Percentiles rank a stretch among this genome's conserved stretches.
Evolutionary conservation across 495 filamentous ascomycete species (phyloP).

Genomic region (Parathielavia appendiculata): DNA sequence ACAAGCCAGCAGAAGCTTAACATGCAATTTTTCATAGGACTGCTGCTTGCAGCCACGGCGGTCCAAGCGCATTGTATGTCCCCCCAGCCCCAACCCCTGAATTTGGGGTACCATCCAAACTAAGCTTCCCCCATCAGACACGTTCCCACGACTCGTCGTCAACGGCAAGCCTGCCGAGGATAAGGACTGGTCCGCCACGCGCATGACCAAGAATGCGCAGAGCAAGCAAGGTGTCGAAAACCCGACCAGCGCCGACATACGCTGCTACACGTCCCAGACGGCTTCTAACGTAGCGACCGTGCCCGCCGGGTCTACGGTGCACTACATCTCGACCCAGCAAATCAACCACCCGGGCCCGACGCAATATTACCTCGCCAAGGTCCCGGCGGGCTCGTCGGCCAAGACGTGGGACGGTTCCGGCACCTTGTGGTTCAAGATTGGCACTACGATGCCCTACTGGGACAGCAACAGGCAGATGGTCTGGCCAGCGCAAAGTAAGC

Average conservation of each 20-base stretch:
- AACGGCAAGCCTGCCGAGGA: constrained; percentile 38
- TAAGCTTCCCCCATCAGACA: constrained; percentile 29
- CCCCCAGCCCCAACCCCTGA: not conserved
- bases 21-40: constrained; percentile 23
- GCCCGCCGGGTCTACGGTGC: constrained; percentile 41
- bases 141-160: constrained; percentile 38
- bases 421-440: constrained; percentile 50
- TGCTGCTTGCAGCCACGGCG: constrained; percentile 28
- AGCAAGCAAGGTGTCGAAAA: constrained; percentile 39
- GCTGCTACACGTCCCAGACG: constrained; percentile 42
- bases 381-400: constrained; percentile 38
- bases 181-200: constrained; percentile 40
- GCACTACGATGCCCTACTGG: constrained; percentile 37
- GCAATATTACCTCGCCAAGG: constrained; percentile 47
- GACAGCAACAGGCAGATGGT: constrained; percentile 38
- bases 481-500: constrained; percentile 37
- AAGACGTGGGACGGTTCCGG: constrained; percentile 47
- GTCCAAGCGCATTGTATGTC: constrained; percentile 35
- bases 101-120: not conserved
- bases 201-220: constrained; percentile 39
- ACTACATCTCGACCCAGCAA: constrained; percentile 44
- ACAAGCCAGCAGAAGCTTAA: not conserved
- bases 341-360: constrained; percentile 46
- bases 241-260: constrained; percentile 40
- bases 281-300: constrained; percentile 38